Evolutionary conservation across 306 rosid species (phyloP).

Genomic region (Albizia julibrissin): DNA sequence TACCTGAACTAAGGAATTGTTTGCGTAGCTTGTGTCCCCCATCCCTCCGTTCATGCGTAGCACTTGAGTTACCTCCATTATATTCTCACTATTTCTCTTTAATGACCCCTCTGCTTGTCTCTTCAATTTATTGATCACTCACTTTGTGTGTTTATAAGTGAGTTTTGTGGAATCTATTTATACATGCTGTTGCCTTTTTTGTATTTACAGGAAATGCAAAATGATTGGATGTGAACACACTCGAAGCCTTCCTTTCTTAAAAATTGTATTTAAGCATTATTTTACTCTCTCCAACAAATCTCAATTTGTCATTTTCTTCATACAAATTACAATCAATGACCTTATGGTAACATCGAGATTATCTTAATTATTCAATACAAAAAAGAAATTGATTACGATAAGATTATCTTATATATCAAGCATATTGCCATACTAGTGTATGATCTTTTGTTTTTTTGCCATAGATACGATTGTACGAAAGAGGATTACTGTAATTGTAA

Average conservation of each 20-base stretch:
- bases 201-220: not conserved
- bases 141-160: not conserved
- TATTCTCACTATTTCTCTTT: not conserved
- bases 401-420: not conserved
- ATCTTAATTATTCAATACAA: not conserved
- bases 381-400: not conserved
- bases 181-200: not conserved
- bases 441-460: not conserved
- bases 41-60: not conserved
- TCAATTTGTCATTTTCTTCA: not conserved
- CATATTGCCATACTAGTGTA: not conserved
- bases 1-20: not conserved
- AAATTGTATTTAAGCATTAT: not conserved
- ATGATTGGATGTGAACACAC: not conserved
- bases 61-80: not conserved
- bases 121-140: not conserved
- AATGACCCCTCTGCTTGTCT: not conserved
- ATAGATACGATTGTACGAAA: not conserved
- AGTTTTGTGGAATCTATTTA: not conserved
- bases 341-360: not conserved
- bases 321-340: not conserved
- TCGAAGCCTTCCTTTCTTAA: not conserved
- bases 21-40: not conserved
- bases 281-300: not conserved
- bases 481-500: not conserved